Evolutionary conservation across 768 basidiomycete genomes (phyloP).

Genomic region (Phylloporus scabripes): DNA sequence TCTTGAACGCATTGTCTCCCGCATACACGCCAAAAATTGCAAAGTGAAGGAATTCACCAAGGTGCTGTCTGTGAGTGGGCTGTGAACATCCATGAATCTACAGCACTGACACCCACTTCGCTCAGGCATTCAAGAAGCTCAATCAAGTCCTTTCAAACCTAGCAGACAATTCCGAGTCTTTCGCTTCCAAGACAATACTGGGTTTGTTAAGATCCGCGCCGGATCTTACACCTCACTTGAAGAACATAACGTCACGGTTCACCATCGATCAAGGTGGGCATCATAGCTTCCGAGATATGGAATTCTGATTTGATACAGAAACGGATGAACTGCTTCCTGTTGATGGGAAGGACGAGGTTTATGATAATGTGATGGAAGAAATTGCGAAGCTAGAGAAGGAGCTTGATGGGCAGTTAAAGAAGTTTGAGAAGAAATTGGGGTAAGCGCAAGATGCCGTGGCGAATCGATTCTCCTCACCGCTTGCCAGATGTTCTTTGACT

Average conservation of each 20-base stretch:
- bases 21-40: slow-evolving; percentile 91
- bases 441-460: slow-evolving; percentile 25
- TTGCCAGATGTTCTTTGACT: slow-evolving; percentile 42
- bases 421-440: slow-evolving; percentile 65
- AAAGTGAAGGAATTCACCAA: slow-evolving; percentile 83
- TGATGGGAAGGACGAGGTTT: slow-evolving; percentile 80
- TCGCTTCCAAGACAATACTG: slow-evolving; percentile 71
- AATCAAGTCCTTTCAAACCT: slow-evolving; percentile 61
- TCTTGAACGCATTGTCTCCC: slow-evolving; percentile 88
- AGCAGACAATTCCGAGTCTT: slow-evolving; percentile 59
- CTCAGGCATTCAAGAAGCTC: slow-evolving; percentile 70
- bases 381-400: slow-evolving; percentile 65
- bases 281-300: slow-evolving; percentile 4
- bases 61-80: slow-evolving; percentile 58
- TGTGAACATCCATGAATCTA: neutral
- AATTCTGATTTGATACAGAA: slow-evolving; percentile 38
- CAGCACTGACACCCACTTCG: slow-evolving; percentile 1
- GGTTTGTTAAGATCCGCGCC: slow-evolving; percentile 78
- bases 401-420: slow-evolving; percentile 62
- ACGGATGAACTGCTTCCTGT: slow-evolving; percentile 70
- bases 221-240: slow-evolving; percentile 65
- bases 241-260: slow-evolving; percentile 68
- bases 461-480: slow-evolving; percentile 9
- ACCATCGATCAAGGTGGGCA: slow-evolving; percentile 51
- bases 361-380: slow-evolving; percentile 70